phyloP scores from a whole-genome alignment of 2,329 filamentous ascomycete genomes.

The Claviceps quebecensis region DNA sequence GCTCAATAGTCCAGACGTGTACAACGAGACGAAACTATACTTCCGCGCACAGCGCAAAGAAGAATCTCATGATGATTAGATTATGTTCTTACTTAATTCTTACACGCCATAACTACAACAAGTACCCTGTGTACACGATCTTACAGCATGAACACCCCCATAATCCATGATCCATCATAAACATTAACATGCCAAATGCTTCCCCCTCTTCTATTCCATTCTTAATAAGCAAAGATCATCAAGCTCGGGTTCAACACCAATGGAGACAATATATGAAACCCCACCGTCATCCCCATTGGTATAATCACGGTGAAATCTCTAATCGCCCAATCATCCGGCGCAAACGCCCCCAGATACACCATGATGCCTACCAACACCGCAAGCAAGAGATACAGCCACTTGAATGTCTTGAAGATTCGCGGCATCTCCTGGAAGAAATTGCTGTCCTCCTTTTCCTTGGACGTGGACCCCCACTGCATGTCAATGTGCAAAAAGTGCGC shows the following conservation, averaged over 20 bases:
- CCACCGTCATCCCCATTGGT: constrained; percentile 33
- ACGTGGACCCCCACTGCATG: constrained; percentile 40
- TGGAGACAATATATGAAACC: constrained; percentile 34
- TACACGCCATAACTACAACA: no score
- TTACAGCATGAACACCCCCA: no score
- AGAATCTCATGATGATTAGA: no score
- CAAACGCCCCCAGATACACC: constrained; percentile 33
- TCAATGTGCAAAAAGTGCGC: constrained; percentile 29
- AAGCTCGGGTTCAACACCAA: constrained; percentile 47
- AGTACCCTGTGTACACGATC: no score
- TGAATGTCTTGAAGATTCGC: constrained; percentile 41
- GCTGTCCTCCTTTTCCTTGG: constrained; percentile 42
- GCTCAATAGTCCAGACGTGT: no score
- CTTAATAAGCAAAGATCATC: constrained; percentile 28
- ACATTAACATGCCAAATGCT: neutral
- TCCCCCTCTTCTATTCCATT: neutral
- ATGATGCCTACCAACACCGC: constrained; percentile 32
- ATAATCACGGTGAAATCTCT: constrained; percentile 42
- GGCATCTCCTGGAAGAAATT: constrained; percentile 43
- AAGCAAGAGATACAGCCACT: constrained; percentile 31
- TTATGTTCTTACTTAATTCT: no score
- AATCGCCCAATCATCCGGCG: constrained; percentile 45
- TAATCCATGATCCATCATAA: no score
- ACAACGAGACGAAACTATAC: no score
- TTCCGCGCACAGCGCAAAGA: no score